Evolutionary conservation across 768 basidiomycete species (phyloP), one percentile per base, ranked within the genome.

Genomic region (Udeniomyces megalosporus): DNA sequence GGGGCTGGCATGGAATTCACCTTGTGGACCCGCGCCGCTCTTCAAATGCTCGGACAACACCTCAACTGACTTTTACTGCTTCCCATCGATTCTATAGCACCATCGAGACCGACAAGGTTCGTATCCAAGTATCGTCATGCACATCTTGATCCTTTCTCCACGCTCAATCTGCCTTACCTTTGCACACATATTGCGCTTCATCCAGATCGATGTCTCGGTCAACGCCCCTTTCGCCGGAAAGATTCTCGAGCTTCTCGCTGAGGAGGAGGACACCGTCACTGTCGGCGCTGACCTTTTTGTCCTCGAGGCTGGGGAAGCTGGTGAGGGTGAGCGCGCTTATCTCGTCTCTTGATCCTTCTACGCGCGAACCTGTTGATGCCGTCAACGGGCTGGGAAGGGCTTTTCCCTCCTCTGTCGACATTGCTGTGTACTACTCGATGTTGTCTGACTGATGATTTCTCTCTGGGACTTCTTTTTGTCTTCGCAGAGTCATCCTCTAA

Each of bases 91-190:
- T n/a, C n/a, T 45, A 28, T 29, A 61, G 60, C 17, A 93, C 90
- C 49, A 96, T 97, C 67, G 93, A 97, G 77, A 99, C 93, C 8
- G 93, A 99, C 79, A 96, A 97, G 85, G 93, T 88, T 65, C 61
- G 77, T 68, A 62, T 47, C 22, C 6, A 44, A 8, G 26, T 11
- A 44, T 24, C 58, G 5, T 59, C 46, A 15, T 32, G 17, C 31
- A 14, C 26, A 11, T 11, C 48, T 22, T 50, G n/a, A 29, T 57
- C 55, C 20, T 12, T 38, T 6, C 14, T 29, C 49, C 22, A 3
- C 7, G 14, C 49, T 51, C 12, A 12, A 26, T 10, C 49, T 28
- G 49, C n/a, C n/a, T n/a, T n/a, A n/a, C n/a, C n/a, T 51, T 12
- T n/a, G 22, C 26, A 14, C 22, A 26, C 38, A 35, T 22, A 38